Conservation (phyloP, 1,284 basidiomycete species). For the Sporisorium exsertum region DNA sequence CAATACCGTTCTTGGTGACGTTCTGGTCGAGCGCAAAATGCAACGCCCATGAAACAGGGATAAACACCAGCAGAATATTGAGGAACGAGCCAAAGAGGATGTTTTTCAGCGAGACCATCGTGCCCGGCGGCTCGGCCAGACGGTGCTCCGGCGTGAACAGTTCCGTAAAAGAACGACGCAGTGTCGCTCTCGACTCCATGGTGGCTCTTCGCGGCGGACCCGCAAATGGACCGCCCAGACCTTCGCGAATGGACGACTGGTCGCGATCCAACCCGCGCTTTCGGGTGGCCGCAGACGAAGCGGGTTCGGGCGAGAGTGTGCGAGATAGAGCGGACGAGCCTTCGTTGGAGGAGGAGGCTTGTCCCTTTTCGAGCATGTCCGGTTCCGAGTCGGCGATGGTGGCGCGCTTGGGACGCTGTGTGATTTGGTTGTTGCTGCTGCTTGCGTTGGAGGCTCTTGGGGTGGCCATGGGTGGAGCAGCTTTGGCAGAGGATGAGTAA, state of each 20-base stretch:
- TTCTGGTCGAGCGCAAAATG: slow-evolving; percentile 54
- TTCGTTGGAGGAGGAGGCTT: slow-evolving; percentile 28
- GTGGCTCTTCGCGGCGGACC: slow-evolving; percentile 51
- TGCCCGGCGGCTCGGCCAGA: slow-evolving; percentile 41
- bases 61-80: slow-evolving; percentile 58
- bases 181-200: slow-evolving; percentile 35
- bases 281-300: slow-evolving; percentile 6
- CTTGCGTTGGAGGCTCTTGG: slow-evolving; percentile 13
- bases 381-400: slow-evolving; percentile 41
- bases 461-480: slow-evolving; percentile 5
- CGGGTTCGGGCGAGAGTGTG: slow-evolving; percentile 25
- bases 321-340: slow-evolving; percentile 27
- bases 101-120: slow-evolving; percentile 45
- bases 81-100: slow-evolving; percentile 46
- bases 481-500: slow-evolving; percentile 11
- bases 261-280: slow-evolving; percentile 32
- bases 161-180: slow-evolving; percentile 53
- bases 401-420: slow-evolving; percentile 47
- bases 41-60: slow-evolving; percentile 60
- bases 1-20: slow-evolving; percentile 39
- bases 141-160: slow-evolving; percentile 56
- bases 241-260: slow-evolving; percentile 36
- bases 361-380: slow-evolving; percentile 50
- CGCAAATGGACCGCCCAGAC: slow-evolving; percentile 46
- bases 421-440: slow-evolving; percentile 22